Evolutionary conservation across 1,284 basidiomycete genomes (phyloP).

Genomic region (Cryptococcus sp.): DNA sequence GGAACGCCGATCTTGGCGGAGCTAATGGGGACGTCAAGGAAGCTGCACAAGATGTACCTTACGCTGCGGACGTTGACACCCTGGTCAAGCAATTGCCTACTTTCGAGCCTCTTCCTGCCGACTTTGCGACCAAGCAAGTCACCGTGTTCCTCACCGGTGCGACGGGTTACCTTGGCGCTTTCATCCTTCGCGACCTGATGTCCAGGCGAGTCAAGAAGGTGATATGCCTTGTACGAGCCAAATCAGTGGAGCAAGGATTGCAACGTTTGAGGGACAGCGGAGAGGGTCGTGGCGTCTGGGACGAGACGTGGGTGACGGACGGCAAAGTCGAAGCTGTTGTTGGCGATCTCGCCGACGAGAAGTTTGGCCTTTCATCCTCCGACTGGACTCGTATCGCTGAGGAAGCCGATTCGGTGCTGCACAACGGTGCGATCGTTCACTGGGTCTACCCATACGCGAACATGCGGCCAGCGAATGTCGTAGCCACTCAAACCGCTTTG

Average conservation of each 20-base stretch:
- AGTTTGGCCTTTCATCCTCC: slow-evolving; percentile 70
- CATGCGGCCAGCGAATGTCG: slow-evolving; percentile 86
- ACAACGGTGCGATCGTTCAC: slow-evolving; percentile 97
- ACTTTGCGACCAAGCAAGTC: slow-evolving; percentile 61
- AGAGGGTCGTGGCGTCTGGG: slow-evolving; percentile 88
- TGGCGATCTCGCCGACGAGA: slow-evolving; percentile 80
- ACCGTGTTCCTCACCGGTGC: slow-evolving; percentile 95
- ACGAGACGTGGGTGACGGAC: slow-evolving; percentile 76
- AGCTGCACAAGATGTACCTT: slow-evolving; percentile 53
- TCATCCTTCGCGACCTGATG: slow-evolving; percentile 82
- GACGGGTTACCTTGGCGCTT: slow-evolving; percentile 95
- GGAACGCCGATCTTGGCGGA: slow-evolving; percentile 69
- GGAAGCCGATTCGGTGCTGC: slow-evolving; percentile 83
- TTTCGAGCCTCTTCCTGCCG: slow-evolving; percentile 62
- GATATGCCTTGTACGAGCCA: slow-evolving; percentile 84
- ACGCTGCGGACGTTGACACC: slow-evolving; percentile 75
- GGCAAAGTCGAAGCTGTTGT: slow-evolving; percentile 76
- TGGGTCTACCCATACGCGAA: slow-evolving; percentile 99
- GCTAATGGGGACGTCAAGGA: slow-evolving; percentile 43
- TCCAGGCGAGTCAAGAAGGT: slow-evolving; percentile 75
- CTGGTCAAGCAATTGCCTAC: slow-evolving; percentile 64
- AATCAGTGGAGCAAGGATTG: slow-evolving; percentile 66
- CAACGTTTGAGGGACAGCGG: slow-evolving; percentile 73
- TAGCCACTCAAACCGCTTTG: slow-evolving; percentile 81
- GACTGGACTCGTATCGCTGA: slow-evolving; percentile 70